A percentile compares a stretch with the other conserved stretches of the same genome.
phyloP scores from a whole-genome alignment of 768 basidiomycete species.

The Pulveroboletus ravenelii region DNA sequence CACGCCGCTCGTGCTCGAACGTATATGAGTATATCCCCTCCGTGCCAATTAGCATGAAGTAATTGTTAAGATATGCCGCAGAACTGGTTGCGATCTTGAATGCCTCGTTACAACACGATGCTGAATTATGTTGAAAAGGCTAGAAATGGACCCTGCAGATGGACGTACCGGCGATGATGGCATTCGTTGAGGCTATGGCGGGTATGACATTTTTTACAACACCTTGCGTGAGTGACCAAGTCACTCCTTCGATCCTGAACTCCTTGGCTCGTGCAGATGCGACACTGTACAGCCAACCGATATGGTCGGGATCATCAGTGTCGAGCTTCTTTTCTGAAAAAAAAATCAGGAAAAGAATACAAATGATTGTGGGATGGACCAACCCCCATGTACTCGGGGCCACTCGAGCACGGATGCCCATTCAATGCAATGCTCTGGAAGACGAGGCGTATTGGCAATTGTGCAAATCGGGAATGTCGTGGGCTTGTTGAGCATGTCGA shows the following conservation, averaged over 20 bases:
- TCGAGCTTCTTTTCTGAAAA: constrained; percentile 83
- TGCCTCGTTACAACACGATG: constrained; percentile 97
- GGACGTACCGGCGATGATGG: constrained; percentile 84
- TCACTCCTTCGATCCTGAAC: constrained; percentile 97
- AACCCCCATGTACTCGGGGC: constrained; percentile 90
- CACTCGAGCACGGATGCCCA: constrained; percentile 99
- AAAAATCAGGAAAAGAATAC: constrained; percentile 2
- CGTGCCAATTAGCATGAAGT: constrained; percentile 97
- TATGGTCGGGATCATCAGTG: constrained; percentile 96
- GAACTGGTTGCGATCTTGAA: constrained; percentile 98
- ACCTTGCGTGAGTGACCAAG: constrained; percentile 95
- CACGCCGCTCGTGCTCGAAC: constrained; percentile 89
- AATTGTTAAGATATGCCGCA: constrained; percentile 93
- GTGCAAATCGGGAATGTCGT: constrained; percentile 98
- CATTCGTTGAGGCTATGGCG: constrained; percentile 97
- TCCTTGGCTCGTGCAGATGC: constrained; percentile 83
- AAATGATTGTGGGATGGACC: constrained; percentile 5
- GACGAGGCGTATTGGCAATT: constrained; percentile 95
- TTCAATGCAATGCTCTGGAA: constrained; percentile 98
- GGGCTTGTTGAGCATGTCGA: constrained; percentile 97
- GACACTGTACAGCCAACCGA: constrained; percentile 83
- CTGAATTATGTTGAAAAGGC: constrained; percentile 35
- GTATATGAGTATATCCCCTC: constrained; percentile 97
- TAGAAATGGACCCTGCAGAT: background rate
- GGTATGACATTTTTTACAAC: constrained; percentile 99